Evolutionary conservation across 1,284 basidiomycete genomes (phyloP).

Genomic region (Cutaneotrichosporon mucoides): DNA sequence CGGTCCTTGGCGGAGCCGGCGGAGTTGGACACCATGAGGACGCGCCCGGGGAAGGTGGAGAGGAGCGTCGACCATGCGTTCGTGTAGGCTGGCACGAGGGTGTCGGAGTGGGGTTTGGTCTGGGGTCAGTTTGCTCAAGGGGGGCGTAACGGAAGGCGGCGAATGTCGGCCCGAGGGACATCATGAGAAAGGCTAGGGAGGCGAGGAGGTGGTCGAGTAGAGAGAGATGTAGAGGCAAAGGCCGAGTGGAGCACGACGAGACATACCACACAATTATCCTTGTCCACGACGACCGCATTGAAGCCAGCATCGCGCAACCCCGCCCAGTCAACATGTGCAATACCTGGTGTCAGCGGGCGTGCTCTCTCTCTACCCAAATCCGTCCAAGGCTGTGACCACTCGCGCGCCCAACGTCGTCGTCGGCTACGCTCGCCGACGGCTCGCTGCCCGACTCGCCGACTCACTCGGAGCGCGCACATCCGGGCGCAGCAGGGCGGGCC

Average conservation of each 20-base stretch:
- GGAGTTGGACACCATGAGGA: conserved; percentile 91
- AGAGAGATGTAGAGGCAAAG: no score
- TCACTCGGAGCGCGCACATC: conserved; percentile 68
- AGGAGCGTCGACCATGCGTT: conserved; percentile 75
- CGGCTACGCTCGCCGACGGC: no score
- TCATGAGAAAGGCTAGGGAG: no score
- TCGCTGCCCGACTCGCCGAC: conserved; percentile 7
- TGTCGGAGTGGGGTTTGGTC: conserved; percentile 72
- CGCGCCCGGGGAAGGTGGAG: conserved; percentile 69
- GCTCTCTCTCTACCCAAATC: no score
- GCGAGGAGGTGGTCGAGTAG: no score
- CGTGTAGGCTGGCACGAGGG: conserved; percentile 67
- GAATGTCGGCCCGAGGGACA: no score
- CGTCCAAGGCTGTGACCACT: no score
- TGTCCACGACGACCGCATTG: conserved; percentile 86
- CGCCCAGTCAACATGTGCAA: conserved; percentile 80
- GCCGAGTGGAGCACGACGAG: no score
- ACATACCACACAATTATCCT: conserved; percentile 90
- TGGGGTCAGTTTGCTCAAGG: conserved; percentile 37
- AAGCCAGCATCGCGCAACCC: conserved; percentile 73
- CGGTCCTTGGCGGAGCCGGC: conserved; percentile 78
- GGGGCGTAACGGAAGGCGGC: neutral
- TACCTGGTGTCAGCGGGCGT: conserved; percentile 65
- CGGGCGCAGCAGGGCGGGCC: conserved; percentile 70
- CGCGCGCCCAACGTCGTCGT: no score